A percentile compares a stretch with the other conserved stretches of the same genome.
phyloP scores from a whole-genome alignment of 2,329 filamentous ascomycete genomes.

The Penicillium paneum region DNA sequence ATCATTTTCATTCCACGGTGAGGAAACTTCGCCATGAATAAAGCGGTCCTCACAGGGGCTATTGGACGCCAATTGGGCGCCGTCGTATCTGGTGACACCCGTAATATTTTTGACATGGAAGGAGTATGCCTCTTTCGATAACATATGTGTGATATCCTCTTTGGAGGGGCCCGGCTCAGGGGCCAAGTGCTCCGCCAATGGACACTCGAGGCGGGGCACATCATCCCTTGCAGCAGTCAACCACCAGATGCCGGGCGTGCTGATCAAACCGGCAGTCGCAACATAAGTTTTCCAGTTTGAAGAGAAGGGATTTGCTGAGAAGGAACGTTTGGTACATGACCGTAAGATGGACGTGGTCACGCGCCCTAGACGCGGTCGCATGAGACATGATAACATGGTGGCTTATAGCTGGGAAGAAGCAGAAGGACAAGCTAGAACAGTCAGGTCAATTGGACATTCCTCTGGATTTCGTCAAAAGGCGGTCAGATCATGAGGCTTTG shows the following conservation, averaged over 20 bases:
- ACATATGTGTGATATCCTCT: conserved; percentile 21
- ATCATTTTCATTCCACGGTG: conserved; percentile 19
- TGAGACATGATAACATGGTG: not conserved
- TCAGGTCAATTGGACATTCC: not conserved
- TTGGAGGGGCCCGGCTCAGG: conserved; percentile 14
- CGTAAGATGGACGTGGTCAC: conserved; percentile 4
- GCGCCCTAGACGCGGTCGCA: conserved; percentile 4
- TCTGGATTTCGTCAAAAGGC: not conserved
- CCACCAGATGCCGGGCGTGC: conserved; percentile 21
- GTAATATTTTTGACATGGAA: conserved; percentile 15
- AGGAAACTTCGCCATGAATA: conserved; percentile 24
- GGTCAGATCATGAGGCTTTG: not conserved
- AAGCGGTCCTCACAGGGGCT: conserved; percentile 35
- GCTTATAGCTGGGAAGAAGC: not conserved
- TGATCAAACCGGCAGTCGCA: conserved; percentile 11
- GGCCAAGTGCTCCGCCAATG: conserved; percentile 10
- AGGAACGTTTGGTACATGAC: conserved; percentile 4
- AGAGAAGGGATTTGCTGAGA: conserved; percentile 12
- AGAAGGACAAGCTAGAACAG: not conserved
- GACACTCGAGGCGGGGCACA: conserved; percentile 16
- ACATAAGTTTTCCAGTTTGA: conserved; percentile 11
- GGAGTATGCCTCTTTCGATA: conserved; percentile 26
- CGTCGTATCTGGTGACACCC: conserved; percentile 26
- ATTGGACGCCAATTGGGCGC: conserved; percentile 35
- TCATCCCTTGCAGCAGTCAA: conserved; percentile 11